Percentiles rank a stretch among this genome's conserved stretches.
These are phyloP conservation scores for Diaporthe eres DNA, from an alignment of 2,329 filamentous ascomycete genomes.

Conservation along the genomic window DNA sequence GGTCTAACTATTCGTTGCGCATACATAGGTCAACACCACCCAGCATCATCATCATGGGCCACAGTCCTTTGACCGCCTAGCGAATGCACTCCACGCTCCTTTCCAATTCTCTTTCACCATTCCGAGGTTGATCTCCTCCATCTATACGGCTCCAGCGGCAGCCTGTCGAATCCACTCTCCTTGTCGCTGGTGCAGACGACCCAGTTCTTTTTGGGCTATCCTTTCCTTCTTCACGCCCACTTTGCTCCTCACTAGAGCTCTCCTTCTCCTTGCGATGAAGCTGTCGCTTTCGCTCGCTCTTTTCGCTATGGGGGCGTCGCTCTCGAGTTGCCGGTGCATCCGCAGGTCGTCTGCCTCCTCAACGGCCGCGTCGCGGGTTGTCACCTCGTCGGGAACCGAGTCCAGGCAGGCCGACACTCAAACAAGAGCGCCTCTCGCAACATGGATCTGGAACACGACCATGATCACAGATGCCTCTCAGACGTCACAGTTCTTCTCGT, in stretches of 20 bases:
- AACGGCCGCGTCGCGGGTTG: neutral
- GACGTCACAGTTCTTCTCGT: conserved; percentile 25
- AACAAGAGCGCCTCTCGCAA: conserved; percentile 24
- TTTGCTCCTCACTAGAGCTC: neutral
- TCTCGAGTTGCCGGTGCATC: neutral
- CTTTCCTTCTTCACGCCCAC: neutral
- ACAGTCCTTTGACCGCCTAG: neutral
- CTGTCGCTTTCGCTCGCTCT: conserved; percentile 3
- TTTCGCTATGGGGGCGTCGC: conserved; percentile 11
- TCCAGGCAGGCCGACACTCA: neutral
- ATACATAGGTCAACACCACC: neutral
- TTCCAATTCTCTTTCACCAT: neutral
- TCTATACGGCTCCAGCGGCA: neutral
- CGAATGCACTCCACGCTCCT: neutral
- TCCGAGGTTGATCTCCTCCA: neutral
- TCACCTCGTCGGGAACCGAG: neutral
- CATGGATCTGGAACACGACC: conserved; percentile 34
- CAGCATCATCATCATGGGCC: neutral
- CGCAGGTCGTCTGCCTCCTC: conserved; percentile 2
- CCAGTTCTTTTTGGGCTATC: neutral
- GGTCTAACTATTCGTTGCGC: neutral
- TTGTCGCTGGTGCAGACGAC: conserved; percentile 10
- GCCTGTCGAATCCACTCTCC: neutral
- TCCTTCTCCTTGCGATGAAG: conserved; percentile 2
- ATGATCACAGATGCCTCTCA: conserved; percentile 22